Conservation (phyloP, 1,139 yeast species). For the Saccharomyces uvarum region DNA sequence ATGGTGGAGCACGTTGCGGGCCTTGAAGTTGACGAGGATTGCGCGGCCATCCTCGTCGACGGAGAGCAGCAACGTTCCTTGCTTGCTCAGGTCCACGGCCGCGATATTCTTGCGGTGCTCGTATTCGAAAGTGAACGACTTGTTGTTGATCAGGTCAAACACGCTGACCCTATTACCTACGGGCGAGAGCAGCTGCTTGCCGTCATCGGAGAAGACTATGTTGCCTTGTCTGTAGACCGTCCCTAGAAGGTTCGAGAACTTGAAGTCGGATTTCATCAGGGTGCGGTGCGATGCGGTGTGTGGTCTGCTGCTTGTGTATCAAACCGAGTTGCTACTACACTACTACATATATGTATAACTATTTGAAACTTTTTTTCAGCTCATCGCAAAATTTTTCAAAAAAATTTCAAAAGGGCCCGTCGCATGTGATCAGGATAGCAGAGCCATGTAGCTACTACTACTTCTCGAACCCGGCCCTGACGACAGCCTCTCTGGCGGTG, state of each 20-base stretch:
- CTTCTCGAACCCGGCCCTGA: conserved; percentile 47
- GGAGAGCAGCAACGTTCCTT: conserved; percentile 71
- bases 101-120: conserved; percentile 85
- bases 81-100: conserved; percentile 73
- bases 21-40: conserved; percentile 72
- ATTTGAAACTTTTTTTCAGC: conserved; percentile 11
- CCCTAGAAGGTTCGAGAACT: conserved; percentile 81
- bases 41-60: conserved; percentile 93
- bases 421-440: not conserved
- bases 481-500: conserved; percentile 76
- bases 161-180: conserved; percentile 91
- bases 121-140: conserved; percentile 81
- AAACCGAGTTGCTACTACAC: not conserved
- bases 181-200: conserved; percentile 75
- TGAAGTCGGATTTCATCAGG: conserved; percentile 48
- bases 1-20: conserved; percentile 87
- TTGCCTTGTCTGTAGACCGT: conserved; percentile 93
- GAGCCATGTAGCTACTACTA: not conserved
- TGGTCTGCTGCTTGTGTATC: conserved; percentile 1
- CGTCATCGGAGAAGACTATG: conserved; percentile 79
- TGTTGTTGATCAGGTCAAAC: conserved; percentile 77
- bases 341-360: not conserved
- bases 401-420: conserved; percentile 10
- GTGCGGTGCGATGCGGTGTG: not conserved
- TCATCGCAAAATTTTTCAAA: conserved; percentile 21